These are phyloP conservation scores for Lactarius hatsudake DNA, from an alignment of 768 basidiomycete species.

Conservation along the genomic window DNA sequence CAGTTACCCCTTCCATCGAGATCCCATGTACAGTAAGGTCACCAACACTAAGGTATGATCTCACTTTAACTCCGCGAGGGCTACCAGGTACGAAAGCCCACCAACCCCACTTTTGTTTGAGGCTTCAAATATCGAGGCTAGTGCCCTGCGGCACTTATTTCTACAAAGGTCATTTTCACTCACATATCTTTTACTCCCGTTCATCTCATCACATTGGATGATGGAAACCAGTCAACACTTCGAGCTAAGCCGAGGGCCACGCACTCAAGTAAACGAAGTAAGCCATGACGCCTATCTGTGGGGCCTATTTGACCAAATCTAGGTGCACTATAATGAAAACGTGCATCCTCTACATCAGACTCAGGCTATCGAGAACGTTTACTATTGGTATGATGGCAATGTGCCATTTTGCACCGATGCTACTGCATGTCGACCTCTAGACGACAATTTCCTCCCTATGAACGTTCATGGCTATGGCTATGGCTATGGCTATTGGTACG, in stretches of 20 bases:
- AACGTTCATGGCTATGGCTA: not conserved
- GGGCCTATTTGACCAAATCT: slow-evolving; percentile 20
- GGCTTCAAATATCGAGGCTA: slow-evolving; percentile 18
- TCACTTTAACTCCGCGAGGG: slow-evolving; percentile 22
- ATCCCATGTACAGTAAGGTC: slow-evolving; percentile 7
- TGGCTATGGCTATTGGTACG: not conserved
- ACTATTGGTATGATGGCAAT: slow-evolving; percentile 24
- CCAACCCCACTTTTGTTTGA: slow-evolving; percentile 23
- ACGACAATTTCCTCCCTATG: slow-evolving; percentile 14
- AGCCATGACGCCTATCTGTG: slow-evolving; percentile 6
- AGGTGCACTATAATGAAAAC: slow-evolving; percentile 10
- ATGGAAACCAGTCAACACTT: slow-evolving; percentile 11
- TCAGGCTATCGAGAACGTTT: slow-evolving; percentile 18
- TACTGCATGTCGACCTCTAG: slow-evolving; percentile 12
- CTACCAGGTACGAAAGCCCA: slow-evolving; percentile 11
- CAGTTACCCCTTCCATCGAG: slow-evolving; percentile 12
- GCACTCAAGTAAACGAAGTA: slow-evolving; percentile 14
- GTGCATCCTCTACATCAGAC: slow-evolving; percentile 9
- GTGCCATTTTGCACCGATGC: slow-evolving; percentile 21
- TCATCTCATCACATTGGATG: not conserved
- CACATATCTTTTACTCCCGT: not conserved
- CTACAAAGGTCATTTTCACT: not conserved
- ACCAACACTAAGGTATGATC: not conserved
- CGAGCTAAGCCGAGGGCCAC: not conserved
- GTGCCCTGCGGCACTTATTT: not conserved